These are phyloP conservation scores for Haplosporangium sp. DNA, from an alignment of 371 early-diverging fungal genomes.

Conservation along the genomic window DNA sequence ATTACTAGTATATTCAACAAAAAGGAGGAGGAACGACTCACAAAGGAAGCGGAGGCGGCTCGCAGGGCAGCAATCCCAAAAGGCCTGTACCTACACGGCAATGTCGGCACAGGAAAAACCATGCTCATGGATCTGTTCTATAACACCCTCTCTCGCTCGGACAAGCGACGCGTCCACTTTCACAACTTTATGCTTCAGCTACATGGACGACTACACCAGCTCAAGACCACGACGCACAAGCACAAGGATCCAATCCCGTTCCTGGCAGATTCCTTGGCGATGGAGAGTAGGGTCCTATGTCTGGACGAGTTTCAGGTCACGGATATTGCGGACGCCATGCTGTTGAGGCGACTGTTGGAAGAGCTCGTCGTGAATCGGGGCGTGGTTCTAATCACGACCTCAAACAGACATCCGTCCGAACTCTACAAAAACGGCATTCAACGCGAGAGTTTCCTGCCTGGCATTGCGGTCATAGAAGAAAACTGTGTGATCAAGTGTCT, in stretches of 20 bases:
- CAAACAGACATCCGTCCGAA: conserved; percentile 91
- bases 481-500: conserved; percentile 83
- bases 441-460: conserved; percentile 88
- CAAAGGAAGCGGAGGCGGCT: conserved; percentile 47
- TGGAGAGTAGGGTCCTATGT: conserved; percentile 87
- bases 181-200: conserved; percentile 96
- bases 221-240: conserved; percentile 65
- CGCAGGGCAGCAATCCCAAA: conserved; percentile 52
- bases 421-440: conserved; percentile 97
- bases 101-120: conserved; percentile 91
- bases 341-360: conserved; percentile 84
- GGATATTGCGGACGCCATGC: conserved; percentile 97
- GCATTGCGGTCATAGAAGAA: conserved; percentile 87
- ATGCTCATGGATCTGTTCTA: conserved; percentile 98
- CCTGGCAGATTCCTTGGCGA: conserved; percentile 84
- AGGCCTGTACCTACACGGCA: conserved; percentile 76
- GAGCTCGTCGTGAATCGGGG: conserved; percentile 85
- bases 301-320: conserved; percentile 98
- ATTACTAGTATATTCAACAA: conserved; percentile 51
- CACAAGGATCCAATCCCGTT: conserved; percentile 79
- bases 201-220: conserved; percentile 84
- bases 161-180: conserved; percentile 92
- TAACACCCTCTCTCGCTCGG: conserved; percentile 70
- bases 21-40: conserved; percentile 40
- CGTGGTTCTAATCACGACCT: conserved; percentile 92